Conservation (phyloP, 352 stramenopile species). For the Aphanomyces cochlioides region DNA sequence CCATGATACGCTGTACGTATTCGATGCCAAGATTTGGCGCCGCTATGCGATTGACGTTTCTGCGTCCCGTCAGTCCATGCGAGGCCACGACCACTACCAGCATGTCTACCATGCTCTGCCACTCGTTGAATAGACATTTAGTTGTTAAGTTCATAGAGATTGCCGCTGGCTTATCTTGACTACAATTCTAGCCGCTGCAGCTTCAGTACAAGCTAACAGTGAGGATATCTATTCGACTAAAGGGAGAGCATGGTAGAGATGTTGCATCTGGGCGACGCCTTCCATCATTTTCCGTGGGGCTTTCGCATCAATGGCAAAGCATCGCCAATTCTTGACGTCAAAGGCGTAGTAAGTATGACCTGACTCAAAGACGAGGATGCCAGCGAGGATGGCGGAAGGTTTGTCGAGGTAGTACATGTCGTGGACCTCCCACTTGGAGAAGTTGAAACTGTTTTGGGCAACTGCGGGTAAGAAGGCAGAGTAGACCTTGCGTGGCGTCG, state of each 20-base stretch:
- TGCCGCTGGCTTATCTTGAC: no score
- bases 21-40: conserved; percentile 27
- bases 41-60: neutral
- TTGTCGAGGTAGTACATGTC: conserved; percentile 22
- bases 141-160: no score
- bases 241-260: conserved; percentile 3
- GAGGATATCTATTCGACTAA: conserved; percentile 8
- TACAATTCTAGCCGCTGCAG: no score
- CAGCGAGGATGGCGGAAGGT: conserved; percentile 17
- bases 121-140: conserved; percentile 12
- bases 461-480: conserved; percentile 15
- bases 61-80: conserved; percentile 3
- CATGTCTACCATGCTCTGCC: conserved; percentile 6
- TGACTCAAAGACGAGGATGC: conserved; percentile 13
- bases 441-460: conserved; percentile 19
- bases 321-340: conserved; percentile 26
- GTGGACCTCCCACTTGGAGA: conserved; percentile 5
- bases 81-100: neutral
- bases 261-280: neutral
- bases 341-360: neutral
- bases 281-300: neutral
- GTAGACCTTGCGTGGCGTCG: neutral
- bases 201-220: no score
- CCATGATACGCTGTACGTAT: neutral
- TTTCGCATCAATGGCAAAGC: neutral